Base-by-base conservation (phyloP, 164 flowering plant genomes). In the Malania oleifera region DNA sequence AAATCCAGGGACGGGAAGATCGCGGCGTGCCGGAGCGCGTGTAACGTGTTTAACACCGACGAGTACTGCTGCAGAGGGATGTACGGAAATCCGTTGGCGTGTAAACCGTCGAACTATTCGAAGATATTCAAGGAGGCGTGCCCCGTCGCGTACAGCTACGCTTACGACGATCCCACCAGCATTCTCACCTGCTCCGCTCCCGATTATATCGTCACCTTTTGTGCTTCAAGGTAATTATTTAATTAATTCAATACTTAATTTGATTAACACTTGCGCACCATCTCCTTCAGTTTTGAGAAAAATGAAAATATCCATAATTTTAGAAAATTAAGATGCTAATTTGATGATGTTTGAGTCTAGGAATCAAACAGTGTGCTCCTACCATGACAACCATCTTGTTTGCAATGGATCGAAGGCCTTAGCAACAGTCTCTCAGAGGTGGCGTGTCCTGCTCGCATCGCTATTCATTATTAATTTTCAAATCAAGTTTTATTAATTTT, bases 191-290 rank as follows among this genome's bases (percentile, higher is more conserved):
- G 81, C 58, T 39, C 73, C 3, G 64, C 38, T 1, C 15, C 76
- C 0, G 79, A 77, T 1, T 80, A 75, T 20, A 24, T 62, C 13
- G 72, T 80, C 3, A 44, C 77, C 8, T 77, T 80, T 61, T 77
- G 84, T 46, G 55, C 80, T 44, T 39, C 81, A 46, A 79, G 82
- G 80, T 79, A 59, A 52, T 2, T n/a, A n/a, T n/a, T n/a, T n/a
- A n/a, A n/a, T n/a, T n/a, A n/a, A n/a, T n/a, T n/a, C n/a, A n/a
- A n/a, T n/a, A n/a, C n/a, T n/a, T n/a, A n/a, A n/a, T n/a, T n/a
- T n/a, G n/a, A n/a, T n/a, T n/a, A n/a, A n/a, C n/a, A n/a, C n/a
- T n/a, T n/a, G n/a, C n/a, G n/a, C n/a, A n/a, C n/a, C n/a, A n/a
- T n/a, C n/a, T n/a, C n/a, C n/a, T n/a, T n/a, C n/a, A n/a, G n/a